These are phyloP conservation scores for Clarireedia monteithiana DNA, from an alignment of 2,329 filamentous ascomycete genomes.

Conservation along the genomic window DNA sequence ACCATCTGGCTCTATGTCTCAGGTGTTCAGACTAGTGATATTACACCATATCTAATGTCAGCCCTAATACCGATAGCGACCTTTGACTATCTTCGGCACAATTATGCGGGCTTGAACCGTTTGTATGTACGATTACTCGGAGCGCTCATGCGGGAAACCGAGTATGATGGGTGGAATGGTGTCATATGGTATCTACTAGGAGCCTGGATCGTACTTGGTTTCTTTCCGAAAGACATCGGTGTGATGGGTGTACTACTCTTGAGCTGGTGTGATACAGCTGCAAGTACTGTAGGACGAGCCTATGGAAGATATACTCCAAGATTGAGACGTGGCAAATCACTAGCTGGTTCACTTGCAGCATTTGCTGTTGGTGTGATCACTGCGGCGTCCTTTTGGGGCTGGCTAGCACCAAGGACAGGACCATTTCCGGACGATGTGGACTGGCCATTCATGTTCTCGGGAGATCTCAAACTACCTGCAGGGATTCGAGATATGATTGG, in stretches of 20 bases:
- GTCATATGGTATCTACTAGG: constrained; percentile 95
- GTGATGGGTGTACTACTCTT: constrained; percentile 84
- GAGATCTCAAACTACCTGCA: constrained; percentile 62
- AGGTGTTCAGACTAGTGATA: constrained; percentile 67
- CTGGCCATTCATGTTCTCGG: constrained; percentile 74
- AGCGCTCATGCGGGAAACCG: constrained; percentile 92
- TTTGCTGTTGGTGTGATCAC: constrained; percentile 76
- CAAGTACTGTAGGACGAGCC: constrained; percentile 84
- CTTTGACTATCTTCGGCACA: constrained; percentile 76
- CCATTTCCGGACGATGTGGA: constrained; percentile 61
- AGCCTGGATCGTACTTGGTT: constrained; percentile 75
- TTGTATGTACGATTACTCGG: constrained; percentile 80
- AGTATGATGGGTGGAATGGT: constrained; percentile 90
- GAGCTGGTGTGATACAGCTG: constrained; percentile 97
- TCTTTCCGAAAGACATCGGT: constrained; percentile 88
- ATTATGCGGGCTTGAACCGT: constrained; percentile 72
- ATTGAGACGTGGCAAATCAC: constrained; percentile 79
- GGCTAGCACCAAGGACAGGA: constrained; percentile 62
- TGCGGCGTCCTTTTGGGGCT: constrained; percentile 82
- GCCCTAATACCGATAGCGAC: constrained; percentile 77
- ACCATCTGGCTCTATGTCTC: constrained; percentile 78
- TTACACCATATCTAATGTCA: constrained; percentile 77
- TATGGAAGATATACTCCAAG: constrained; percentile 86
- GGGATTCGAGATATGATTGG: constrained; percentile 52
- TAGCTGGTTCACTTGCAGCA: constrained; percentile 82